phyloP scores from a whole-genome alignment of 2,329 filamentous ascomycete species.

The Ophiocordyceps australis region DNA sequence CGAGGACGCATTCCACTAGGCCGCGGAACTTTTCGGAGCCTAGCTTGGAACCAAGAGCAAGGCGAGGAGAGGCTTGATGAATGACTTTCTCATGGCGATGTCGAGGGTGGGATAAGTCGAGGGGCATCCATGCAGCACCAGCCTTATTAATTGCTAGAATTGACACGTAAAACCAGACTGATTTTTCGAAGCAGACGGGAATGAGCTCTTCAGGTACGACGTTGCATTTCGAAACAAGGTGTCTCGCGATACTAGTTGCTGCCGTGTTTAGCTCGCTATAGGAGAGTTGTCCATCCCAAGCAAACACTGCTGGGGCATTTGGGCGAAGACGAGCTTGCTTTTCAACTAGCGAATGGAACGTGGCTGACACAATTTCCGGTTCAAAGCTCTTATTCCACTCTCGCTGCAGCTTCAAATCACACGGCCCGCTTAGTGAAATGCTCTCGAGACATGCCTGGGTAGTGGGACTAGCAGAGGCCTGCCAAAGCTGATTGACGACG shows the following conservation, averaged over 20 bases:
- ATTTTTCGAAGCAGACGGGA: constrained; percentile 2
- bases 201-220: constrained; percentile 3
- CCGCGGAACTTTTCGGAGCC: no score
- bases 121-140: constrained; percentile 4
- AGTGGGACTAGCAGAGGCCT: not conserved
- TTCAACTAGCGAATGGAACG: not conserved
- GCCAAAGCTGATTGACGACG: not conserved
- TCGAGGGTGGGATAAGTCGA: constrained; percentile 3
- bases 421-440: constrained; percentile 1
- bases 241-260: constrained; percentile 1
- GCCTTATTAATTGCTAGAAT: constrained; percentile 5
- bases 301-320: constrained; percentile 15
- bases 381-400: not conserved
- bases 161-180: constrained; percentile 4
- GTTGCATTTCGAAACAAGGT: constrained; percentile 4
- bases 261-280: constrained; percentile 13
- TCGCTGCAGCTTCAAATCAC: constrained; percentile 11
- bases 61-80: not conserved
- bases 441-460: not conserved
- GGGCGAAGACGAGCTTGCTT: not conserved
- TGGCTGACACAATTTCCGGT: not conserved
- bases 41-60: not conserved
- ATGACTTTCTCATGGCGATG: constrained; percentile 1
- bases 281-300: constrained; percentile 21
- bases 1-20: not conserved